A percentile compares a stretch with the other conserved stretches of the same genome.
Evolutionary conservation across 1,139 yeast species (phyloP).

Genomic region (Insectozyma bohioensis): DNA sequence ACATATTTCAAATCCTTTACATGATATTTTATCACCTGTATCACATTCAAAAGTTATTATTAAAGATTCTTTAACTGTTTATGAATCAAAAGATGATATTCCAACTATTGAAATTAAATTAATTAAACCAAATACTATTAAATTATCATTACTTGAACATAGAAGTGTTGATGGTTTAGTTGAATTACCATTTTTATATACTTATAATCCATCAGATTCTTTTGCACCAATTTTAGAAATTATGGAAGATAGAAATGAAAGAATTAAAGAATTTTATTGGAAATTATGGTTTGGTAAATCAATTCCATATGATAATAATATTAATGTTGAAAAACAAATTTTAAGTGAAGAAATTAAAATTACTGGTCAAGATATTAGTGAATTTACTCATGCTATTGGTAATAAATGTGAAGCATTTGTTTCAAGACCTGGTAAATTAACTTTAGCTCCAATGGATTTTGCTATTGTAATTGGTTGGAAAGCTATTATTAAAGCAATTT

Average conservation of each 20-base stretch:
- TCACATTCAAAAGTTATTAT: constrained; percentile 66
- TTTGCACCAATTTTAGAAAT: constrained; percentile 93
- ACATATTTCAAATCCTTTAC: constrained; percentile 77
- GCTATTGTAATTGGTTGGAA: constrained; percentile 99
- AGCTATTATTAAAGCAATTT: constrained; percentile 94
- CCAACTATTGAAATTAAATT: constrained; percentile 68
- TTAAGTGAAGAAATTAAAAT: constrained; percentile 72
- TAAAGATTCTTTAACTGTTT: constrained; percentile 57
- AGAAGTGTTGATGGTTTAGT: constrained; percentile 84
- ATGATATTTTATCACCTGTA: constrained; percentile 76
- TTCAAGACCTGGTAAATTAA: constrained; percentile 77
- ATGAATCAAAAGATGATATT: constrained; percentile 63
- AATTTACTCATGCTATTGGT: constrained; percentile 95
- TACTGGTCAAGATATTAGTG: constrained; percentile 77
- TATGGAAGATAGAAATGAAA: constrained; percentile 85
- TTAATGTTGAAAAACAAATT: constrained; percentile 68
- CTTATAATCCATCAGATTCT: constrained; percentile 80
- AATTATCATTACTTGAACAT: constrained; percentile 78
- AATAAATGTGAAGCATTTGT: constrained; percentile 97
- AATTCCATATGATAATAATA: constrained; percentile 56
- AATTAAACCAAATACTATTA: constrained; percentile 49
- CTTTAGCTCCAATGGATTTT: constrained; percentile 98
- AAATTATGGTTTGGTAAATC: constrained; percentile 86
- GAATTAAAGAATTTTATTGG: constrained; percentile 98
- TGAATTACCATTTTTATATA: constrained; percentile 74